These are phyloP conservation scores for Sequoia sempervirens DNA, from an alignment of 75 land plant species.

Conservation along the genomic window DNA sequence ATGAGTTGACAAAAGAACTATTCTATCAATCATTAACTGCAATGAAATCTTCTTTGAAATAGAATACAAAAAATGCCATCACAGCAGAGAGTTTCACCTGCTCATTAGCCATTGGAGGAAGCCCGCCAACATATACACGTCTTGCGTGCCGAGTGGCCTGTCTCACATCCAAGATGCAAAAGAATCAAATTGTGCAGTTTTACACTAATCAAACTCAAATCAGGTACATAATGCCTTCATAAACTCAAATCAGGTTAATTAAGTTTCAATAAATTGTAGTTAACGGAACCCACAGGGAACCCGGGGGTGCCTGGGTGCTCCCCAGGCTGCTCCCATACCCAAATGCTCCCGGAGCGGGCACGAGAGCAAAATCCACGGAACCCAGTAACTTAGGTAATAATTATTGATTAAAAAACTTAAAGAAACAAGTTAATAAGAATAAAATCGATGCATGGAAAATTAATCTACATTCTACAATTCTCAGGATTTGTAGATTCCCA, in stretches of 20 bases:
- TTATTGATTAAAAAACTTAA: background rate
- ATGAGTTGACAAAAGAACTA: background rate
- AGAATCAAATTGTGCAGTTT: background rate
- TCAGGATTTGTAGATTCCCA: background rate
- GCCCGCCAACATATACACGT: conserved; percentile 93
- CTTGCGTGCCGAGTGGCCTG: conserved; percentile 96
- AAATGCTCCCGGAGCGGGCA: too few species aligned
- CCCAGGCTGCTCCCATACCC: too few species aligned
- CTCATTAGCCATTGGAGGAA: conserved; percentile 91
- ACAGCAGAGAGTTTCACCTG: conserved; percentile 39
- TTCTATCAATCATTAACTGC: background rate
- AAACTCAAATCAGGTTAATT: background rate
- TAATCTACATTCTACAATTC: background rate
- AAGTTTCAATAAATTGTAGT: too few species aligned
- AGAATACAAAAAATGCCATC: background rate
- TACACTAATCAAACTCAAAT: background rate
- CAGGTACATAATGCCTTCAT: background rate
- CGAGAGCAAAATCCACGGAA: too few species aligned
- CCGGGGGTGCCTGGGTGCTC: too few species aligned
- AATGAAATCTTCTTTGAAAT: background rate
- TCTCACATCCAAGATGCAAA: background rate
- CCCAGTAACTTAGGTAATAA: background rate
- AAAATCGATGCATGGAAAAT: background rate
- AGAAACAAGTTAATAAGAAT: background rate
- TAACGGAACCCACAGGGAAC: too few species aligned